A percentile compares a stretch with the other conserved stretches of the same genome.
phyloP scores from a whole-genome alignment of 306 rosid species.

The Mucuna pruriens region DNA sequence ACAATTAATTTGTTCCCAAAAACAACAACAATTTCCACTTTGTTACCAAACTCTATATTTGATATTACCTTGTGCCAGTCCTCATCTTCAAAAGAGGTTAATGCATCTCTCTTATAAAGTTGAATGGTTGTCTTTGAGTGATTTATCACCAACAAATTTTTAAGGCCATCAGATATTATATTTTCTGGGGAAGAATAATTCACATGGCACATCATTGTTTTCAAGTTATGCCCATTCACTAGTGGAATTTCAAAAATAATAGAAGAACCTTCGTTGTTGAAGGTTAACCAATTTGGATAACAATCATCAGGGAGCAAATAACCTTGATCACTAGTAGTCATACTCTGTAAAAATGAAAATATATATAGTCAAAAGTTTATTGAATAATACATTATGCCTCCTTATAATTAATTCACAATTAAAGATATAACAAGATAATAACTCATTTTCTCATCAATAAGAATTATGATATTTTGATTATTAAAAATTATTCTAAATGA shows the following conservation, averaged over 20 bases:
- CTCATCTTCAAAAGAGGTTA: conserved; percentile 20
- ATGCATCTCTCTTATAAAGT: conserved; percentile 17
- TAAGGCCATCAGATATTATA: conserved; percentile 1
- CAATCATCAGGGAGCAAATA: conserved; percentile 1
- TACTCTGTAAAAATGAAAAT: conserved; percentile 12
- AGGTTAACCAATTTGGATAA: conserved; percentile 34
- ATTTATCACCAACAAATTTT: conserved; percentile 32
- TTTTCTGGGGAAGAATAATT: neutral
- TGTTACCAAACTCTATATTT: conserved; percentile 11
- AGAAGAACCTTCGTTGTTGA: neutral
- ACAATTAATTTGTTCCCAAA: neutral
- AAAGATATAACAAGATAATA: neutral
- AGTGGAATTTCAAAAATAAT: conserved; percentile 31
- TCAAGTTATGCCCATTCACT: conserved; percentile 13
- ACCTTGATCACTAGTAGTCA: neutral
- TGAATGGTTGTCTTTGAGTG: conserved; percentile 23
- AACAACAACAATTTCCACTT: conserved; percentile 7
- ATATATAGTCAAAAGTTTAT: neutral
- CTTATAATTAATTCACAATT: neutral
- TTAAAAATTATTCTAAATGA: neutral
- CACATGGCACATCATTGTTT: conserved; percentile 26
- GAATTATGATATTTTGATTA: neutral
- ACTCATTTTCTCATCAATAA: neutral
- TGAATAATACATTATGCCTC: neutral
- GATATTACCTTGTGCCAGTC: conserved; percentile 31